Conservation (phyloP, 176 grass and related monocot genomes). For the Tillandsia fasciculata region DNA sequence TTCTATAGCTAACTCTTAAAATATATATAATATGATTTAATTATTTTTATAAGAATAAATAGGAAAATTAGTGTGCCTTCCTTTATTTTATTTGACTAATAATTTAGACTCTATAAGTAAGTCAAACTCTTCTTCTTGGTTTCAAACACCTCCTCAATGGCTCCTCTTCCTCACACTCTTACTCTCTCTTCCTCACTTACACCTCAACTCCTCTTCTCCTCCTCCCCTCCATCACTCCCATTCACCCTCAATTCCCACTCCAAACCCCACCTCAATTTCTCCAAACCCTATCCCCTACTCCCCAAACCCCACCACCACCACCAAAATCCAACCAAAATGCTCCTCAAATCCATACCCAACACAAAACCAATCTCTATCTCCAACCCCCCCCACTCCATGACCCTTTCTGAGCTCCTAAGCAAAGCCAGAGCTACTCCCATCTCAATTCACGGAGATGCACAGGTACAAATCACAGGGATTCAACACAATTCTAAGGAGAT, state of each 20-base stretch:
- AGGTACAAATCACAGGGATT: constrained; percentile 13
- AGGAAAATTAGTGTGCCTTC: too few species aligned
- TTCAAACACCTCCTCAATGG: neutral
- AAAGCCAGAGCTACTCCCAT: constrained; percentile 7
- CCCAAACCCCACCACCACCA: neutral
- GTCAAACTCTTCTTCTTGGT: too few species aligned
- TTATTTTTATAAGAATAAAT: too few species aligned
- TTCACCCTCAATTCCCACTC: neutral
- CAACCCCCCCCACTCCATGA: neutral
- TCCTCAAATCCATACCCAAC: neutral
- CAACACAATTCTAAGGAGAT: constrained; percentile 19
- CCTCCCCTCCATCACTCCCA: neutral
- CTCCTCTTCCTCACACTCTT: neutral
- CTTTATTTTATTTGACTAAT: too few species aligned
- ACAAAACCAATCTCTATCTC: constrained; percentile 3
- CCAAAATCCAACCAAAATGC: neutral
- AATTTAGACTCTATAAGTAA: too few species aligned
- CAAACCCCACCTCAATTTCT: neutral
- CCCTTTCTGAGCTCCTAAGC: constrained; percentile 18
- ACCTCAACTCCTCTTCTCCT: neutral
- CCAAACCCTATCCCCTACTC: neutral
- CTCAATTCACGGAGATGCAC: constrained; percentile 16
- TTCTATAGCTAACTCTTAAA: too few species aligned
- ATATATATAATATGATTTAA: too few species aligned
- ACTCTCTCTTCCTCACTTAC: neutral